Evolutionary conservation across 2,329 filamentous ascomycete species (phyloP), one percentile per base, ranked within the genome.

Genomic region (Xylaria sp.): DNA sequence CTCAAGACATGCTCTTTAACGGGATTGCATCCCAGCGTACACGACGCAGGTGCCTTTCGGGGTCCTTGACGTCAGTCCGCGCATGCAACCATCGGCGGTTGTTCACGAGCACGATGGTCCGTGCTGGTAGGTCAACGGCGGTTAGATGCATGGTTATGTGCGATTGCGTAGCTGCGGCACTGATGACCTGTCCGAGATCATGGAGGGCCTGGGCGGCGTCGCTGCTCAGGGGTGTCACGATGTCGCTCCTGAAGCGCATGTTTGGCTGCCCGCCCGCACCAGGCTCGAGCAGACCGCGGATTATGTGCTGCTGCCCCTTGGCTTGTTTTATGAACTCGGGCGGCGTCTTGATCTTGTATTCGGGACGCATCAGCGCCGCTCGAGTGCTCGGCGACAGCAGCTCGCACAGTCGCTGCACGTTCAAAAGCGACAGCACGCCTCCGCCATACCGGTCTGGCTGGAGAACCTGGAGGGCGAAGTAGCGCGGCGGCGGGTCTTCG

Each of bases 401-500:
- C 34, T 57, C 44, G 42, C 19, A 54, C 13, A 61, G 50, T 13
- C 50, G 4, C 18, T 61, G 30, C 9, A 56, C 44, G 10, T 59
- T 61, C 59, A 56, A 59, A 10, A 51, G 52, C 10, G 57, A 62
- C n/a, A 62, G 65, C 0, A 74, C 76, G 0, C 76, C 76, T 0
- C 76, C 76, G 2, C 76, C 75, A n/a, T 55, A 70, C 0, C 70
- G 68, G 59, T 78, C 76, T 18, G 72, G 70, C n/a, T 71, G 74
- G 0, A 78, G 69, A 0, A 78, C 74, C 13, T 78, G 76, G 0
- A 78, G 70, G 0, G 75, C 76, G 52, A 78, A 77, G 52, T 71
- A 77, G 2, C 72, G 58, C 1, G 76, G 76, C 0, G 73, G 68
- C 0, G 63, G 60, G 0, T 69, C 55, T 52, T 78, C 76, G 52